Conservation (phyloP, 257 asterid species). For the Solanum clarkiae region DNA sequence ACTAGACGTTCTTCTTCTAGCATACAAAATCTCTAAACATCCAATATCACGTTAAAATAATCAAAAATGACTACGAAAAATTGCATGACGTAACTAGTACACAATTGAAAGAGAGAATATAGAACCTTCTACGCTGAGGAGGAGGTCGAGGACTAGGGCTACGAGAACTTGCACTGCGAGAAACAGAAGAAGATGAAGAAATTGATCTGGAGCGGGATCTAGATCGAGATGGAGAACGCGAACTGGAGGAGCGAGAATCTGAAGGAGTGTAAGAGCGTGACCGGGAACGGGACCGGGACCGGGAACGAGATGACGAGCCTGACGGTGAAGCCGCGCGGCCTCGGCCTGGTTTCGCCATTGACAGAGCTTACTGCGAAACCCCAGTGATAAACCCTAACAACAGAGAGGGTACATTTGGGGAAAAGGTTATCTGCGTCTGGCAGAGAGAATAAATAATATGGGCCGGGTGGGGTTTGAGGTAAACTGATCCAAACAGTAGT, state of each 20-base stretch:
- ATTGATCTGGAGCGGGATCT: slow-evolving; percentile 23
- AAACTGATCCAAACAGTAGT: not conserved
- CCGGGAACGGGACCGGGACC: slow-evolving; percentile 10
- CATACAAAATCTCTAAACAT: not conserved
- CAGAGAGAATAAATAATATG: not conserved
- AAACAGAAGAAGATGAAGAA: slow-evolving; percentile 28
- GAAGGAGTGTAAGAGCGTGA: slow-evolving; percentile 14
- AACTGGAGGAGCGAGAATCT: slow-evolving; percentile 21
- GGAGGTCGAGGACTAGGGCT: slow-evolving; percentile 20
- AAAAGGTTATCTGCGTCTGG: not conserved
- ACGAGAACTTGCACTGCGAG: slow-evolving; percentile 23
- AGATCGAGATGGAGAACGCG: slow-evolving; percentile 15
- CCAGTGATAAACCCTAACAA: not conserved
- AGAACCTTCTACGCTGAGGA: slow-evolving; percentile 16
- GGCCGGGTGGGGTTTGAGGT: not conserved
- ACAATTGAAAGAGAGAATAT: not conserved
- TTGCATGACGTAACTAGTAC: not conserved
- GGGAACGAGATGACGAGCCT: slow-evolving; percentile 15
- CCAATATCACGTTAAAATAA: not conserved
- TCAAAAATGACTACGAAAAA: not conserved
- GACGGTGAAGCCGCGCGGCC: slow-evolving; percentile 34
- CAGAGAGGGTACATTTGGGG: not conserved
- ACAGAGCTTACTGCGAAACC: not conserved
- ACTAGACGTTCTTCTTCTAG: not conserved
- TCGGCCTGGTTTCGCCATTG: slow-evolving; percentile 39